Conservation (phyloP, 371 early-diverging fungal species). For the Fennellomyces sp. region DNA sequence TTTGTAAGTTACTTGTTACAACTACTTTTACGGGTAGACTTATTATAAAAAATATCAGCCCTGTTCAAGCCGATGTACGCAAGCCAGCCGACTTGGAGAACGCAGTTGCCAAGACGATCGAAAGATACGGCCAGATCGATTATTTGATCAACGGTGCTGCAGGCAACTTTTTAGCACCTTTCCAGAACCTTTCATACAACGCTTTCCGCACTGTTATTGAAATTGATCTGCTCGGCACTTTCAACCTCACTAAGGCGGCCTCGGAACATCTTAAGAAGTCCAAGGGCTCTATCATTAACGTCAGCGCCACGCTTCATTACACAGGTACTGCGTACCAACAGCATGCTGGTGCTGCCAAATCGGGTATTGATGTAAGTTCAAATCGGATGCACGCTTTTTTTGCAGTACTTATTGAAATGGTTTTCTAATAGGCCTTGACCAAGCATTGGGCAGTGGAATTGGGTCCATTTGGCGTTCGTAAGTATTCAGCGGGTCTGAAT, state of each 20-base stretch:
- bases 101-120: slow-evolving; percentile 65
- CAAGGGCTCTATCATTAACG: slow-evolving; percentile 70
- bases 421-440: slow-evolving; percentile 36
- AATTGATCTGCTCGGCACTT: slow-evolving; percentile 59
- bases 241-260: slow-evolving; percentile 77
- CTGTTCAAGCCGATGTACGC: slow-evolving; percentile 67
- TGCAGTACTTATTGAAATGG: slow-evolving; percentile 11
- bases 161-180: slow-evolving; percentile 79
- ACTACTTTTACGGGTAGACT: no score
- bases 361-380: slow-evolving; percentile 40
- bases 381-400: no score
- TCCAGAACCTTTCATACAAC: slow-evolving; percentile 67
- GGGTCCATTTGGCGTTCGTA: slow-evolving; percentile 53
- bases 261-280: slow-evolving; percentile 69
- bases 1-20: slow-evolving; percentile 33
- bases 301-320: slow-evolving; percentile 71
- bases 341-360: slow-evolving; percentile 54
- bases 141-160: slow-evolving; percentile 66
- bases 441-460: slow-evolving; percentile 58
- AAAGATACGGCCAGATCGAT: slow-evolving; percentile 73
- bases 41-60: no score
- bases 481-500: slow-evolving; percentile 3
- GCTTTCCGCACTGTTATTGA: slow-evolving; percentile 72
- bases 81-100: slow-evolving; percentile 62
- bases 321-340: slow-evolving; percentile 58